phyloP scores from a whole-genome alignment of 176 grass and related monocot genomes.

The Elymus sibiricus region DNA sequence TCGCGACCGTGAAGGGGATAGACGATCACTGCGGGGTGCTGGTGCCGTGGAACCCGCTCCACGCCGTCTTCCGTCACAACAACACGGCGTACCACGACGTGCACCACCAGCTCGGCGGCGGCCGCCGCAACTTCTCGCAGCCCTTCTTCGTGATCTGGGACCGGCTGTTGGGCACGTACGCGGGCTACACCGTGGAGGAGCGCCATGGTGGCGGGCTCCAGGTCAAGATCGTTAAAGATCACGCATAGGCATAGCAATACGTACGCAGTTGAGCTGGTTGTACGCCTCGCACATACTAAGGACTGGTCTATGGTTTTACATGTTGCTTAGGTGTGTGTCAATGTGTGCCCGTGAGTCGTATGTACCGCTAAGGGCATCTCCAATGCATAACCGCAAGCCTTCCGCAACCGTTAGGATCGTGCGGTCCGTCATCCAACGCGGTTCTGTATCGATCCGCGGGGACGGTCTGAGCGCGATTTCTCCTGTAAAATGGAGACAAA shows the following conservation, averaged over 20 bases:
- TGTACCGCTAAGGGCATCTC: too few species aligned
- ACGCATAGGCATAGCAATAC: background rate
- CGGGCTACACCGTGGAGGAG: background rate
- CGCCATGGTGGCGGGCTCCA: slow-evolving; percentile 32
- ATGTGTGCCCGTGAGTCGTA: background rate
- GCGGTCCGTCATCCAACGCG: too few species aligned
- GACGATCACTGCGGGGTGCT: slow-evolving; percentile 65
- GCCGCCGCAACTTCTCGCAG: slow-evolving; percentile 47
- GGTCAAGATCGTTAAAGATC: slow-evolving; percentile 9
- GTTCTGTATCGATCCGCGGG: too few species aligned
- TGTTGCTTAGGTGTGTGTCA: background rate
- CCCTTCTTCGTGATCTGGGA: slow-evolving; percentile 64
- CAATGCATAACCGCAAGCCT: too few species aligned
- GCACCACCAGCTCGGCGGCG: slow-evolving; percentile 61
- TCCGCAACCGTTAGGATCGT: too few species aligned
- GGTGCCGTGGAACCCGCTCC: slow-evolving; percentile 56
- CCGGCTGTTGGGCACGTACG: slow-evolving; percentile 43
- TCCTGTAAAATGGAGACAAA: too few species aligned
- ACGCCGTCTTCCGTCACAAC: slow-evolving; percentile 45
- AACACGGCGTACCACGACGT: slow-evolving; percentile 62
- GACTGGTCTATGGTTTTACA: background rate
- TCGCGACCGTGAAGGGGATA: slow-evolving; percentile 58
- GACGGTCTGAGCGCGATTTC: too few species aligned
- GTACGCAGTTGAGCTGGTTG: background rate
- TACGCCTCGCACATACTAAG: background rate